These are phyloP conservation scores for Pyrus betulifolia DNA, from an alignment of 306 rosid species.

Conservation along the genomic window DNA sequence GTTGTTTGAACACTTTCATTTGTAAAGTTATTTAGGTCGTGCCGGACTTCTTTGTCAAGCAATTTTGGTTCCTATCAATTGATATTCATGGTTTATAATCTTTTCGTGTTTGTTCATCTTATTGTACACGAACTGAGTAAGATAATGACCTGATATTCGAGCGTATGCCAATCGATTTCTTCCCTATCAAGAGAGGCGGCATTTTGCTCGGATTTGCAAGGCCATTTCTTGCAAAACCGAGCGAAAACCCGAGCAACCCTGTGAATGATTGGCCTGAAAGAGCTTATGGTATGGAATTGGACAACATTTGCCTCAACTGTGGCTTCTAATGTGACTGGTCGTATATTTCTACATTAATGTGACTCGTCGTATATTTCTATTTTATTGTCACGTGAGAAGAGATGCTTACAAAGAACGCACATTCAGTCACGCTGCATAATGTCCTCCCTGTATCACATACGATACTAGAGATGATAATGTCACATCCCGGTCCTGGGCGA, in stretches of 20 bases:
- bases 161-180: background rate
- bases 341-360: no score
- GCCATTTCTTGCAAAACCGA: background rate
- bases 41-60: background rate
- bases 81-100: background rate
- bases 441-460: no score
- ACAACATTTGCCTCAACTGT: background rate
- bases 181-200: background rate
- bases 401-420: no score
- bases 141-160: background rate
- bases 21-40: constrained; percentile 7
- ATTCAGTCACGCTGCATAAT: no score
- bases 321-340: no score
- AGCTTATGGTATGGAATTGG: background rate
- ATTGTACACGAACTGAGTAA: background rate
- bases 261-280: background rate
- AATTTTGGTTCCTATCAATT: constrained; percentile 13
- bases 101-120: background rate
- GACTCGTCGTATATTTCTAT: no score
- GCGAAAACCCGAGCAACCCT: background rate
- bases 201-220: background rate
- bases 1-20: constrained; percentile 6
- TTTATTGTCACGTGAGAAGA: no score
- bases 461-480: no score
- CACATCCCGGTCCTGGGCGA: no score